phyloP scores from a whole-genome alignment of 768 basidiomycete genomes.

The Lentinula guzmanii region DNA sequence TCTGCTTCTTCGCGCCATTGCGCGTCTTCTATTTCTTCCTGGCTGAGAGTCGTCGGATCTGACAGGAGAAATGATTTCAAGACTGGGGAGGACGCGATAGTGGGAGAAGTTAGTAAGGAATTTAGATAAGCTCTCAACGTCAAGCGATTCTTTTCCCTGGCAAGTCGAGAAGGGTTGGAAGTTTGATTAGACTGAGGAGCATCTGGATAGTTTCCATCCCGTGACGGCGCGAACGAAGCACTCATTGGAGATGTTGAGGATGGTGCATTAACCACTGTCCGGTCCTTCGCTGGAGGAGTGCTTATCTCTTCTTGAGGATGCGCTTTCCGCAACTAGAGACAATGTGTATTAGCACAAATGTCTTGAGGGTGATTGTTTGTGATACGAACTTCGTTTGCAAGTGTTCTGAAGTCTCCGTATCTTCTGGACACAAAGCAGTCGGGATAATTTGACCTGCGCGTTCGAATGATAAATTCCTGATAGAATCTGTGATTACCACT shows the following conservation, averaged over 20 bases:
- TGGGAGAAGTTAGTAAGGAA: slow-evolving; percentile 60
- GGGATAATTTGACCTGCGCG: slow-evolving; percentile 59
- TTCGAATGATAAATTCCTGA: slow-evolving; percentile 94
- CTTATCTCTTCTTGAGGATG: slow-evolving; percentile 81
- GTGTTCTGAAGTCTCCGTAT: slow-evolving; percentile 91
- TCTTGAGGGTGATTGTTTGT: not conserved
- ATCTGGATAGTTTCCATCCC: slow-evolving; percentile 10
- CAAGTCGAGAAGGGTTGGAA: slow-evolving; percentile 42
- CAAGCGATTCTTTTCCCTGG: slow-evolving; percentile 91
- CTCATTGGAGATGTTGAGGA: slow-evolving; percentile 21
- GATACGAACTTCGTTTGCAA: slow-evolving; percentile 68
- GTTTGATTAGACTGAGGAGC: slow-evolving; percentile 9
- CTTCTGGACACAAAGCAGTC: slow-evolving; percentile 89
- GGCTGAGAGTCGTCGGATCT: slow-evolving; percentile 59
- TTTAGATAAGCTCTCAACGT: slow-evolving; percentile 94
- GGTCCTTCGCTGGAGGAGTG: slow-evolving; percentile 85
- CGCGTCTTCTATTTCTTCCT: slow-evolving; percentile 76
- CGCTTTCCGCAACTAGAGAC: slow-evolving; percentile 69
- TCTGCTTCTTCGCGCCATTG: slow-evolving; percentile 84
- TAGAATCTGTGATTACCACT: slow-evolving; percentile 6
- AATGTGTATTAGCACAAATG: slow-evolving; percentile 11
- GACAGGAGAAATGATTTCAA: slow-evolving; percentile 81
- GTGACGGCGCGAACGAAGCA: slow-evolving; percentile 8
- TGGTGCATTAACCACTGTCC: slow-evolving; percentile 54
- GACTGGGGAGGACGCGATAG: slow-evolving; percentile 81